phyloP scores from a whole-genome alignment of 1,284 basidiomycete species.

The Prillingera fragicola region DNA sequence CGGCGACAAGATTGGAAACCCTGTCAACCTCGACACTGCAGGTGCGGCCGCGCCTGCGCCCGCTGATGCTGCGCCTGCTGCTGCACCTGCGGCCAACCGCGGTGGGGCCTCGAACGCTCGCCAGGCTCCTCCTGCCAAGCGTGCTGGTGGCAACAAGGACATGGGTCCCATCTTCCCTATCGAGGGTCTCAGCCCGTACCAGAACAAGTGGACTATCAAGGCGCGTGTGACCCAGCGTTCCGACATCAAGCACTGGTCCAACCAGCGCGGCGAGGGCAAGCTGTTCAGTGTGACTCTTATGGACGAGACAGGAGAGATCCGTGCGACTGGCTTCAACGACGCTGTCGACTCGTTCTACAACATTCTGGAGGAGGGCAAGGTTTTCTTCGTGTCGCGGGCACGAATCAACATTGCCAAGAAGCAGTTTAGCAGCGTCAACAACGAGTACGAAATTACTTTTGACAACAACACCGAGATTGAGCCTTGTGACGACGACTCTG shows the following conservation, averaged over 20 bases:
- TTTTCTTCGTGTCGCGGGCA: slow-evolving; percentile 82
- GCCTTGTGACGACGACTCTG: slow-evolving; percentile 65
- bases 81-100: slow-evolving; percentile 17
- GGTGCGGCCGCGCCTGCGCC: slow-evolving; percentile 24
- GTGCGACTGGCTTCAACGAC: slow-evolving; percentile 86
- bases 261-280: slow-evolving; percentile 87
- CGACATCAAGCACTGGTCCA: slow-evolving; percentile 86
- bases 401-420: slow-evolving; percentile 94
- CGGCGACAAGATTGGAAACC: slow-evolving; percentile 70
- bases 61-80: slow-evolving; percentile 24
- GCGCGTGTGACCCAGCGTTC: slow-evolving; percentile 86
- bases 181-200: slow-evolving; percentile 91
- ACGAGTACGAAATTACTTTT: slow-evolving; percentile 93
- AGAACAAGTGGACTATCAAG: slow-evolving; percentile 95
- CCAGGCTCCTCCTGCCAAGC: slow-evolving; percentile 22
- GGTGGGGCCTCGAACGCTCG: slow-evolving; percentile 27
- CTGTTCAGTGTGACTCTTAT: slow-evolving; percentile 89
- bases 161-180: slow-evolving; percentile 69
- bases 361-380: slow-evolving; percentile 78
- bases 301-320: slow-evolving; percentile 93
- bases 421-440: slow-evolving; percentile 84
- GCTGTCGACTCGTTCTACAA: slow-evolving; percentile 79
- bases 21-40: slow-evolving; percentile 50
- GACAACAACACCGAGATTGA: slow-evolving; percentile 77
- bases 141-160: slow-evolving; percentile 23